These are phyloP conservation scores for Hyaloraphidium curvatum DNA, from an alignment of 192 early-diverging fungal genomes.

Conservation along the genomic window DNA sequence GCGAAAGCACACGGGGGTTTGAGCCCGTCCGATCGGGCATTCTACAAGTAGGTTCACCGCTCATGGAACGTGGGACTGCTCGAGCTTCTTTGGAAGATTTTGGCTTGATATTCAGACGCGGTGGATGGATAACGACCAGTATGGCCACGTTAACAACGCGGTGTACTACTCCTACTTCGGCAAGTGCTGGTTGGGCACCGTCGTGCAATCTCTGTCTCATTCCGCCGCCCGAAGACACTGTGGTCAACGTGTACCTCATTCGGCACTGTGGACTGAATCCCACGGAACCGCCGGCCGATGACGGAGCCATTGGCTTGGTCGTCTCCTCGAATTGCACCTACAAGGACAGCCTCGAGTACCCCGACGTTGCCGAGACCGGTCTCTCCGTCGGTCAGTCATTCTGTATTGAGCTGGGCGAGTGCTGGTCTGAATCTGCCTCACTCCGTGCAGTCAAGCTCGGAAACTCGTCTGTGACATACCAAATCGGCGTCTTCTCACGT, in stretches of 20 bases:
- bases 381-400: no score
- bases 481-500: slow-evolving; percentile 32
- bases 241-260: slow-evolving; percentile 33
- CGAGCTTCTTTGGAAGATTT: no score
- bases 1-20: no score
- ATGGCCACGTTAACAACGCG: slow-evolving; percentile 38
- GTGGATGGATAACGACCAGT: slow-evolving; percentile 41
- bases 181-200: no score
- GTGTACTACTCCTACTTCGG: slow-evolving; percentile 32
- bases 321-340: slow-evolving; percentile 21
- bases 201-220: no score
- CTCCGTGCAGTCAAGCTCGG: slow-evolving; percentile 28
- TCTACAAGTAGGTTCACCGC: no score
- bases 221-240: no score
- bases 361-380: slow-evolving; percentile 24
- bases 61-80: no score
- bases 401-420: no score
- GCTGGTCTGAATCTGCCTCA: no score
- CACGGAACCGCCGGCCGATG: slow-evolving; percentile 4
- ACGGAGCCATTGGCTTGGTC: slow-evolving; percentile 22
- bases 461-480: slow-evolving; percentile 24
- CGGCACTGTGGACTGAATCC: slow-evolving; percentile 21
- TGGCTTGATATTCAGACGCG: slow-evolving; percentile 15
- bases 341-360: slow-evolving; percentile 21
- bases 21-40: no score